phyloP scores from a whole-genome alignment of 441 rosid genomes.

The Croton setiger region DNA sequence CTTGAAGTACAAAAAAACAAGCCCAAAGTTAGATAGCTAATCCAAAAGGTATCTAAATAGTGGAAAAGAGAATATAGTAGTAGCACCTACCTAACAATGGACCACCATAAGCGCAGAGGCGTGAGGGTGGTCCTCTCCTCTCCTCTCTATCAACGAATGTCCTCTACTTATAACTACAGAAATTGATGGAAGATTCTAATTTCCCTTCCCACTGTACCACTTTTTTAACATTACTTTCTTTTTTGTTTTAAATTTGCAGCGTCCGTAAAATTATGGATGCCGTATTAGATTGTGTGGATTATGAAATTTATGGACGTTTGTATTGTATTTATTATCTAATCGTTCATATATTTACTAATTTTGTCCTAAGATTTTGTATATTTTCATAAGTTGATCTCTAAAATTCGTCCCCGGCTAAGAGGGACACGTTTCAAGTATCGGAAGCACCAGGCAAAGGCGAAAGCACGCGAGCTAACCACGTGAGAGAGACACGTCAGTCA shows the following conservation, averaged over 20 bases:
- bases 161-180: not conserved
- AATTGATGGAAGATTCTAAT: too few relatives aligned
- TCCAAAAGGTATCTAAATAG: not conserved
- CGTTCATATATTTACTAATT: too few relatives aligned
- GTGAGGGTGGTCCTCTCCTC: not conserved
- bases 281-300: too few relatives aligned
- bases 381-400: too few relatives aligned
- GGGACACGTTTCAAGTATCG: constrained; percentile 5
- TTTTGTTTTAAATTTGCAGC: too few relatives aligned
- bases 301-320: too few relatives aligned
- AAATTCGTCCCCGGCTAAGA: not conserved
- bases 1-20: not conserved
- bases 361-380: too few relatives aligned
- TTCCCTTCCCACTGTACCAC: too few relatives aligned
- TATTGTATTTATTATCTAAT: too few relatives aligned
- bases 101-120: not conserved
- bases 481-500: constrained; percentile 8
- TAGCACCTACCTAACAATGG: not conserved
- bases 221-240: too few relatives aligned
- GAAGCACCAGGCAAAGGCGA: not conserved
- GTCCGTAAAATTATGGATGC: too few relatives aligned
- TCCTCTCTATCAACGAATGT: not conserved
- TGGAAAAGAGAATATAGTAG: not conserved
- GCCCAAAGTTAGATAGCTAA: not conserved
- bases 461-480: constrained; percentile 15